phyloP scores from a whole-genome alignment of 2,329 filamentous ascomycete species.

The Bertia moriformis region DNA sequence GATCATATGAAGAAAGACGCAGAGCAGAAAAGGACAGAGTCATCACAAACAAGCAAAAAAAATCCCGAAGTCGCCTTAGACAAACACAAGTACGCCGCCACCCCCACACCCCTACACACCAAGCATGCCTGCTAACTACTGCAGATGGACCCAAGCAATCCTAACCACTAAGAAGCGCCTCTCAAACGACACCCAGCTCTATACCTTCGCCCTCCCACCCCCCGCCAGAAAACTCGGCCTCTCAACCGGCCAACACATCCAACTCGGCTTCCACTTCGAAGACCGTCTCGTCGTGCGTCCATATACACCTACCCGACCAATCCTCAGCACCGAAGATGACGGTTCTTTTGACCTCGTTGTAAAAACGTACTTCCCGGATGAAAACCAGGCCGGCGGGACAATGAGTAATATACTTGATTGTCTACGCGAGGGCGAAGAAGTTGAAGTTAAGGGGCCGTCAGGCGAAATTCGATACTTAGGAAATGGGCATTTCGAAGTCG shows the following conservation, averaged over 20 bases:
- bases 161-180: slow-evolving; percentile 19
- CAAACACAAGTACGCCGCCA: slow-evolving; percentile 26
- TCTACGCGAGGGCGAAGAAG: slow-evolving; percentile 27
- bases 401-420: slow-evolving; percentile 35
- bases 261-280: slow-evolving; percentile 33
- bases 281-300: slow-evolving; percentile 33
- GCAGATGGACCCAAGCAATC: slow-evolving; percentile 19
- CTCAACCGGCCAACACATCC: slow-evolving; percentile 33
- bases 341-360: slow-evolving; percentile 31
- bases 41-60: slow-evolving; percentile 10
- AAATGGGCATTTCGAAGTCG: slow-evolving; percentile 27
- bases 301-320: slow-evolving; percentile 32
- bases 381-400: slow-evolving; percentile 32
- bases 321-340: slow-evolving; percentile 20
- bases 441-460: slow-evolving; percentile 34
- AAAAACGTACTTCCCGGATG: slow-evolving; percentile 33
- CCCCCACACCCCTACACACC: not conserved
- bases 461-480: slow-evolving; percentile 33
- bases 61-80: slow-evolving; percentile 17
- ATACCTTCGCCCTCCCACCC: slow-evolving; percentile 28
- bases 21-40: slow-evolving; percentile 21
- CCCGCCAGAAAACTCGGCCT: slow-evolving; percentile 25
- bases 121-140: slow-evolving; percentile 13
- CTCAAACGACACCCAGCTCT: slow-evolving; percentile 25
- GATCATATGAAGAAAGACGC: slow-evolving; percentile 28